Evolutionary conservation across 805 yeast species (phyloP).

Genomic region (Metschnikowia proteae): DNA sequence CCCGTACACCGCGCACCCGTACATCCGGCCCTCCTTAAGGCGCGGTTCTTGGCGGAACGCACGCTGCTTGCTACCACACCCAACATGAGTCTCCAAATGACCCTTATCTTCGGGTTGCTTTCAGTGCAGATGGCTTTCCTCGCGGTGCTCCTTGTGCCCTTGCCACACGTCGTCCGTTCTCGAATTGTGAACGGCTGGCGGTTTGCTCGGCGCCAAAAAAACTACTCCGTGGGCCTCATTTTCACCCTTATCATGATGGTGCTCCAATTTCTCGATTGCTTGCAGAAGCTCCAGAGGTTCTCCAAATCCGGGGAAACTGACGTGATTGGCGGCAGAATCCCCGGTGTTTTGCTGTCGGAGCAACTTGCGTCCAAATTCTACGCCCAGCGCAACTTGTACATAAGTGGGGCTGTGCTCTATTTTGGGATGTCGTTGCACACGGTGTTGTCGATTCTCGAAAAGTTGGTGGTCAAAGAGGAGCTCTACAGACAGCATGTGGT

Average conservation of each 20-base stretch:
- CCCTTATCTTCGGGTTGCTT: slow-evolving; percentile 44
- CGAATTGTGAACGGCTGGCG: slow-evolving; percentile 38
- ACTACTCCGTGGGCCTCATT: slow-evolving; percentile 42
- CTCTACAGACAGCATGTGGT: slow-evolving; percentile 20
- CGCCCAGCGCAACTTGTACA: slow-evolving; percentile 59
- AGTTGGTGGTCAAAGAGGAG: slow-evolving; percentile 46
- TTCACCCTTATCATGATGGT: slow-evolving; percentile 43
- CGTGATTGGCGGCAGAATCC: neutral
- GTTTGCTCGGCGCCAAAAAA: slow-evolving; percentile 31
- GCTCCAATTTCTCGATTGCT: slow-evolving; percentile 52
- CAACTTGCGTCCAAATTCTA: slow-evolving; percentile 58
- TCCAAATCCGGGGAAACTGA: slow-evolving; percentile 2
- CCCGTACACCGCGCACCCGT: neutral
- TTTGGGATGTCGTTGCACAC: slow-evolving; percentile 52
- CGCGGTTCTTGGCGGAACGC: neutral
- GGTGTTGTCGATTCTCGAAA: slow-evolving; percentile 48
- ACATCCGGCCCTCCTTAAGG: neutral
- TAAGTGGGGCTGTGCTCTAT: slow-evolving; percentile 60
- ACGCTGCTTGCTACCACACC: neutral
- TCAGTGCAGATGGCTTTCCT: slow-evolving; percentile 50
- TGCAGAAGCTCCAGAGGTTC: slow-evolving; percentile 38
- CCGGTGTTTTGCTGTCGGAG: slow-evolving; percentile 37
- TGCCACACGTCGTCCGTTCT: slow-evolving; percentile 47
- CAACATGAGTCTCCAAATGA: slow-evolving; percentile 46
- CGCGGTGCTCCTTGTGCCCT: slow-evolving; percentile 49